Evolutionary conservation across 306 rosid species (phyloP).

Genomic region (Trichosanthes cucumerina): DNA sequence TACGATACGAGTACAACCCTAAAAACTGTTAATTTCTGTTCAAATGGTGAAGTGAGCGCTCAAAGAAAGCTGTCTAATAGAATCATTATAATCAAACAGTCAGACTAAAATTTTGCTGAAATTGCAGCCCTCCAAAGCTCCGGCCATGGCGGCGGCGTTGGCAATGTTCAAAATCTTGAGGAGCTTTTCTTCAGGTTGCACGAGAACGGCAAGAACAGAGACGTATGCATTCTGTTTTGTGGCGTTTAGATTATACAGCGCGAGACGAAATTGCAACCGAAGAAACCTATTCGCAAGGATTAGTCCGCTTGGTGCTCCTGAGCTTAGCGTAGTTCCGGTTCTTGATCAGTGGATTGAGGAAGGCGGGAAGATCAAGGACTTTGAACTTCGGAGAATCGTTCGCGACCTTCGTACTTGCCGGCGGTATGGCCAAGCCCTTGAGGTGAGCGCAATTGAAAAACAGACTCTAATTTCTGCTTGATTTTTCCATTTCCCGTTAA

Average conservation of each 20-base stretch:
- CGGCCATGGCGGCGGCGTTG: neutral
- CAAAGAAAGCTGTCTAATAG: neutral
- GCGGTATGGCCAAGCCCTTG: constrained; percentile 53
- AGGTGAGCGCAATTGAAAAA: constrained; percentile 19
- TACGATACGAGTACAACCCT: neutral
- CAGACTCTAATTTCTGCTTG: neutral
- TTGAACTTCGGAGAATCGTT: constrained; percentile 26
- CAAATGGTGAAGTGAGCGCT: neutral
- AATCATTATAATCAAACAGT: neutral
- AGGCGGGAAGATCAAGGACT: constrained; percentile 17
- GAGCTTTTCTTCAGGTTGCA: constrained; percentile 11
- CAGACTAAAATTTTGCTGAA: neutral
- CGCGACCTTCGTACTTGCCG: constrained; percentile 31
- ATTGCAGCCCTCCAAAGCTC: neutral
- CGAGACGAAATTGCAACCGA: constrained; percentile 7
- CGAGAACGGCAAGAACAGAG: neutral
- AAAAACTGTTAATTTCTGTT: neutral
- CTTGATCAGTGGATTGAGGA: constrained; percentile 49
- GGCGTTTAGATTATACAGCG: constrained; percentile 19
- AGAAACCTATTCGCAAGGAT: constrained; percentile 42
- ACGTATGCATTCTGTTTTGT: neutral
- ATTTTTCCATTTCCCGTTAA: neutral
- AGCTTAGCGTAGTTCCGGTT: constrained; percentile 35
- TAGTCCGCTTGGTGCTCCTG: constrained; percentile 54
- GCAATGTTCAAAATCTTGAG: constrained; percentile 19